A percentile compares a stretch with the other conserved stretches of the same genome.
These are phyloP conservation scores for Leccinum longicurvipes DNA, from an alignment of 768 basidiomycete species.

Conservation along the genomic window DNA sequence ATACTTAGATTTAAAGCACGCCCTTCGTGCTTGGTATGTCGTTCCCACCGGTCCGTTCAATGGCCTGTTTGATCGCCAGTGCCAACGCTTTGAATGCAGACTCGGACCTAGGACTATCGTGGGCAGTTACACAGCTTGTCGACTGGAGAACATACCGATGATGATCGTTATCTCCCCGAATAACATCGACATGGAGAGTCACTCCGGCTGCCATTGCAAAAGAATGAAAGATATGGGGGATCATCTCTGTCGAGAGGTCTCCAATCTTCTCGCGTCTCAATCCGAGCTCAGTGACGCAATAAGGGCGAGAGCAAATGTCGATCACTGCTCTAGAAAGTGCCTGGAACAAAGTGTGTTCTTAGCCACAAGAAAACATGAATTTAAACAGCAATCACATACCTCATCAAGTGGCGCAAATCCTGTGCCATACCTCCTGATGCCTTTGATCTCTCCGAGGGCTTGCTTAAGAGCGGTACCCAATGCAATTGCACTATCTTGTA, in stretches of 20 bases:
- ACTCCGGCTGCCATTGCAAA: constrained; percentile 96
- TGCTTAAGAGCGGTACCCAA: constrained; percentile 90
- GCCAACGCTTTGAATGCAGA: constrained; percentile 98
- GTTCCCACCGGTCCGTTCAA: constrained; percentile 80
- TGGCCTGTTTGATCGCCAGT: constrained; percentile 92
- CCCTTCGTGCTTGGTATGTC: constrained; percentile 98
- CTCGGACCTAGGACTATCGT: constrained; percentile 62
- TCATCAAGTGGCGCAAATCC: constrained; percentile 97
- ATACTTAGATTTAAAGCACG: constrained; percentile 54
- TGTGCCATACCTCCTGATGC: constrained; percentile 92
- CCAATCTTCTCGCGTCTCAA: constrained; percentile 88
- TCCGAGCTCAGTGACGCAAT: constrained; percentile 89
- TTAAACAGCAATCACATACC: constrained; percentile 42
- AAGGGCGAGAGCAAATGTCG: constrained; percentile 96
- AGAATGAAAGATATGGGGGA: constrained; percentile 95
- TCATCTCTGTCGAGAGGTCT: constrained; percentile 97
- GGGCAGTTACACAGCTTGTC: not conserved
- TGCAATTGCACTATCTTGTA: constrained; percentile 88
- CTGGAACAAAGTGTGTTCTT: constrained; percentile 39
- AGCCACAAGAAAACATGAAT: not conserved
- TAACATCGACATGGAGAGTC: constrained; percentile 91
- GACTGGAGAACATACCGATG: constrained; percentile 63
- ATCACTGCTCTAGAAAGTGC: constrained; percentile 94
- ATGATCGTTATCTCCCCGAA: constrained; percentile 96
- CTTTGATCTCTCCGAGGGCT: constrained; percentile 91